Conservation (phyloP, 805 yeast species). For the Metschnikowia sp. region DNA sequence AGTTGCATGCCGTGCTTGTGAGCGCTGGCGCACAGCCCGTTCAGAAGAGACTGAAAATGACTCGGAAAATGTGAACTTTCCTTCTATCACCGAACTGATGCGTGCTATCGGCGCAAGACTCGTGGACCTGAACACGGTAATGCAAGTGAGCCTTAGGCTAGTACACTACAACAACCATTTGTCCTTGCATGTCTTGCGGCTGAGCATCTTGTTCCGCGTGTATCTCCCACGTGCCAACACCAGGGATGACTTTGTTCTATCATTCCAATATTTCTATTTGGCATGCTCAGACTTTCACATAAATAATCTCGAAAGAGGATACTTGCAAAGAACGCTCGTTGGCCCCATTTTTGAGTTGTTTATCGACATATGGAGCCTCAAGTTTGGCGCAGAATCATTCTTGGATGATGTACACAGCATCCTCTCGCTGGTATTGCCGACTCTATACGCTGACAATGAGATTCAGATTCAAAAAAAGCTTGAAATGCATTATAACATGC, state of each 20-base stretch:
- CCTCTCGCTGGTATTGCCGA: conserved; percentile 7
- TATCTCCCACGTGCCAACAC: neutral
- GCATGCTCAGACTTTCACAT: conserved; percentile 29
- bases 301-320: conserved; percentile 16
- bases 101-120: conserved; percentile 7
- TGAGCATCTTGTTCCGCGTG: conserved; percentile 19
- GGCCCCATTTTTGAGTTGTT: conserved; percentile 17
- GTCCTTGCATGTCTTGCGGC: conserved; percentile 15
- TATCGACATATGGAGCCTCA: neutral
- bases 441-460: conserved; percentile 7
- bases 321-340: conserved; percentile 15
- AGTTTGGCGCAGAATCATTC: neutral
- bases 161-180: conserved; percentile 19
- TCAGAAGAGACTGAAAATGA: no score
- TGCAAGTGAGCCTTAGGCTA: conserved; percentile 20
- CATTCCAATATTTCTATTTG: conserved; percentile 15
- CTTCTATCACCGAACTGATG: neutral
- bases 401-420: neutral
- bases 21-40: neutral
- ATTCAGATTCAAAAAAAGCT: conserved; percentile 10
- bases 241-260: neutral
- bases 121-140: neutral
- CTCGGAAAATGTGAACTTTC: neutral
- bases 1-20: neutral
- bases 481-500: conserved; percentile 23